phyloP scores from a whole-genome alignment of 2,329 filamentous ascomycete genomes.

The Monosporascus cannonballus region DNA sequence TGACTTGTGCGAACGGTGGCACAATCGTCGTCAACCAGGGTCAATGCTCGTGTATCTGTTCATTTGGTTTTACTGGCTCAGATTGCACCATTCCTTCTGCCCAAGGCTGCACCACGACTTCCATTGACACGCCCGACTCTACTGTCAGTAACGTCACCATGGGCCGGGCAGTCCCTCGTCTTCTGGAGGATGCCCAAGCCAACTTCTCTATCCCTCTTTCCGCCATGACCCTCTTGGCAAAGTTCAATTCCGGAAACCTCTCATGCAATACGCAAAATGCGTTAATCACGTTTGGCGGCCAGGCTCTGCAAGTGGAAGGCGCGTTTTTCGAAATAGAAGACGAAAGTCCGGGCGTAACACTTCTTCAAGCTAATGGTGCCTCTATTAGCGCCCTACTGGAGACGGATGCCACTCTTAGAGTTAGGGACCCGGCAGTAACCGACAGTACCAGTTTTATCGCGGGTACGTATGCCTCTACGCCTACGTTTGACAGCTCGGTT shows the following conservation, averaged over 20 bases:
- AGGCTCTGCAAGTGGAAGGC: conserved; percentile 30
- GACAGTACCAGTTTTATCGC: conserved; percentile 13
- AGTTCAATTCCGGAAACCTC: conserved; percentile 69
- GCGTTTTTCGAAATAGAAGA: conserved; percentile 21
- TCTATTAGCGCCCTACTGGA: conserved; percentile 22
- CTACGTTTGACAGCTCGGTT: conserved; percentile 12
- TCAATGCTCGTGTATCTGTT: conserved; percentile 79
- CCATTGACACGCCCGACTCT: conserved; percentile 33
- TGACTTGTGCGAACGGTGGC: conserved; percentile 74
- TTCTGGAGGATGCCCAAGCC: conserved; percentile 57
- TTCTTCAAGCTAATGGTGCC: conserved; percentile 9
- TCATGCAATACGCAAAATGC: conserved; percentile 84
- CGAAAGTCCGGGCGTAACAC: conserved; percentile 11
- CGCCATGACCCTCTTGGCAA: conserved; percentile 60
- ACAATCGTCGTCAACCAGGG: conserved; percentile 63
- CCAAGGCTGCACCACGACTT: conserved; percentile 47
- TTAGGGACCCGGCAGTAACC: conserved; percentile 16
- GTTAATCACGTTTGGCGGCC: conserved; percentile 74
- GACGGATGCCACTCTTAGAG: conserved; percentile 28
- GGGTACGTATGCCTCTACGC: conserved; percentile 16
- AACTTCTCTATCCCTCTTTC: conserved; percentile 76
- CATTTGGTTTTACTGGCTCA: conserved; percentile 71
- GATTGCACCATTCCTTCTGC: conserved; percentile 43
- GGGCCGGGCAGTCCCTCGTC: conserved; percentile 68
- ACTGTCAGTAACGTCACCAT: conserved; percentile 65